phyloP scores from a whole-genome alignment of 148 eudicot genomes.

The Rhododendron vialii region DNA sequence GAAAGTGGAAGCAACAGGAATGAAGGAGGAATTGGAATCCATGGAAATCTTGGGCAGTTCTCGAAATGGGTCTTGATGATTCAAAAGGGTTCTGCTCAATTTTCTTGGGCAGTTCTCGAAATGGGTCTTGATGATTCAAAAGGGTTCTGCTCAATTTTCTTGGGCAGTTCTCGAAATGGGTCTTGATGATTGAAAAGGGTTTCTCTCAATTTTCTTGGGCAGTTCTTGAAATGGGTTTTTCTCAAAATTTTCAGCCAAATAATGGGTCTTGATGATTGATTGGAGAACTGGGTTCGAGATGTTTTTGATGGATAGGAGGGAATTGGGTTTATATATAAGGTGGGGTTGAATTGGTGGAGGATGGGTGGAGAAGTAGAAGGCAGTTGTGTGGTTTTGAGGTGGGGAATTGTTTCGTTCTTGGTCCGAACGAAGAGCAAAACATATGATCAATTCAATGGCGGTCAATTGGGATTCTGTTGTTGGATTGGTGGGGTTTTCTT shows the following conservation, averaged over 20 bases:
- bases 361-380: neutral
- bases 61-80: neutral
- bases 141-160: neutral
- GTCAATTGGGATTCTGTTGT: neutral
- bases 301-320: neutral
- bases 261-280: neutral
- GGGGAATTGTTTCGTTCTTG: neutral
- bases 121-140: neutral
- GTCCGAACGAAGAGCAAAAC: neutral
- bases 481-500: neutral
- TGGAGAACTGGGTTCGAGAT: neutral
- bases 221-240: neutral
- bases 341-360: neutral
- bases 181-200: neutral
- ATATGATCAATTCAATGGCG: neutral
- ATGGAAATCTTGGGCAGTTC: neutral
- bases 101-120: neutral
- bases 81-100: too few species aligned
- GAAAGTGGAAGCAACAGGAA: slow-evolving; percentile 66
- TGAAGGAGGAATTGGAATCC: slow-evolving; percentile 33
- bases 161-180: neutral
- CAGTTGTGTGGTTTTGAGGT: neutral
- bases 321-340: neutral
- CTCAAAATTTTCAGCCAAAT: too few species aligned
- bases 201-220: neutral